These are phyloP conservation scores for Chlorophyllum brunneum DNA, from an alignment of 768 basidiomycete genomes.

Conservation along the genomic window DNA sequence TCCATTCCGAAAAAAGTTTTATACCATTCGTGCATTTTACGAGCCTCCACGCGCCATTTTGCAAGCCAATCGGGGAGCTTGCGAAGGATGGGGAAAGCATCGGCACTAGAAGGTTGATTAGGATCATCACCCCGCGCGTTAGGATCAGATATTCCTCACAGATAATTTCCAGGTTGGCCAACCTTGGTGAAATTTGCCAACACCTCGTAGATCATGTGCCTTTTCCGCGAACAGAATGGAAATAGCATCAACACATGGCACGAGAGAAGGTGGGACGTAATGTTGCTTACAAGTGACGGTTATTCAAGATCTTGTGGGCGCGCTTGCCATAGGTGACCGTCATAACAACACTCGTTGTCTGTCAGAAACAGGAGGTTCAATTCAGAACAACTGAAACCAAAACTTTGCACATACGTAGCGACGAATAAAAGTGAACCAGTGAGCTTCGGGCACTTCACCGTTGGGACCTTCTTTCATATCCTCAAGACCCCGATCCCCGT, in stretches of 20 bases:
- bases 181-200: slow-evolving; percentile 21
- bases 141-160: slow-evolving; percentile 13
- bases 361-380: neutral
- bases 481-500: slow-evolving; percentile 17
- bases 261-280: neutral
- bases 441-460: slow-evolving; percentile 22
- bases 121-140: neutral
- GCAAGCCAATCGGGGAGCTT: slow-evolving; percentile 23
- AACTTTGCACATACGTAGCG: slow-evolving; percentile 21
- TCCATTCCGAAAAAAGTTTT: neutral
- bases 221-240: neutral
- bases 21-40: slow-evolving; percentile 24
- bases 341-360: slow-evolving; percentile 24
- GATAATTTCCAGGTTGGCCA: slow-evolving; percentile 23
- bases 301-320: slow-evolving; percentile 18
- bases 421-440: slow-evolving; percentile 26
- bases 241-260: neutral
- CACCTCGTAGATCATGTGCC: slow-evolving; percentile 24
- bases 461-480: slow-evolving; percentile 16
- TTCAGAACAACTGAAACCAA: neutral
- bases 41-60: slow-evolving; percentile 21
- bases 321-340: slow-evolving; percentile 22
- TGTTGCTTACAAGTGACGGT: slow-evolving; percentile 17
- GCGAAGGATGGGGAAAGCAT: slow-evolving; percentile 24
- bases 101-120: slow-evolving; percentile 15